A percentile compares a stretch with the other conserved stretches of the same genome.
These are phyloP conservation scores for Penicillium thymicola DNA, from an alignment of 2,329 filamentous ascomycete genomes.

Conservation along the genomic window DNA sequence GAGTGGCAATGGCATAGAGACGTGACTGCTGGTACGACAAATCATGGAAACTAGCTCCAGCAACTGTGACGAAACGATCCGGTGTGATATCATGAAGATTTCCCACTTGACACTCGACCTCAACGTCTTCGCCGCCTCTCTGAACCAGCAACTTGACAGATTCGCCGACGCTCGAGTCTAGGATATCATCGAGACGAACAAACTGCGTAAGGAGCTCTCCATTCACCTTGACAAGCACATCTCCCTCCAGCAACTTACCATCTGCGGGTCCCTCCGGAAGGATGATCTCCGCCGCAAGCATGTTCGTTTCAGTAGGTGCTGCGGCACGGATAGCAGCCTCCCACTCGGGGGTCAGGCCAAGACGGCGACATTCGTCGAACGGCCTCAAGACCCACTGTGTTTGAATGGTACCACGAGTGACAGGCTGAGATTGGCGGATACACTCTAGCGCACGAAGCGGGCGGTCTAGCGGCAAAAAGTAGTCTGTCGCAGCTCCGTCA, in stretches of 20 bases:
- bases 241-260: conserved; percentile 85
- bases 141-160: conserved; percentile 80
- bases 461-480: conserved; percentile 90
- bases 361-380: conserved; percentile 90
- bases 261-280: conserved; percentile 87
- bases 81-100: conserved; percentile 94
- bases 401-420: conserved; percentile 94
- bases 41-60: conserved; percentile 91
- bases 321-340: conserved; percentile 77
- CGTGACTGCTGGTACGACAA: conserved; percentile 97
- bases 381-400: conserved; percentile 96
- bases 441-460: conserved; percentile 83
- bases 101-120: conserved; percentile 79
- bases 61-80: conserved; percentile 90
- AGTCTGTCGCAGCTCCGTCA: conserved; percentile 94
- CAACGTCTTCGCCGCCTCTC: conserved; percentile 80
- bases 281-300: conserved; percentile 95
- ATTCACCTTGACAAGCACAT: conserved; percentile 90
- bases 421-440: conserved; percentile 69
- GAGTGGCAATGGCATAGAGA: conserved; percentile 85
- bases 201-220: conserved; percentile 91
- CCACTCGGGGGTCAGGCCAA: conserved; percentile 81
- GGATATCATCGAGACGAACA: conserved; percentile 81
- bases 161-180: conserved; percentile 80
- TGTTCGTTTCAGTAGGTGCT: conserved; percentile 91